Conservation (phyloP, 495 filamentous ascomycete genomes). For the Sphaerosporella brunnea region DNA sequence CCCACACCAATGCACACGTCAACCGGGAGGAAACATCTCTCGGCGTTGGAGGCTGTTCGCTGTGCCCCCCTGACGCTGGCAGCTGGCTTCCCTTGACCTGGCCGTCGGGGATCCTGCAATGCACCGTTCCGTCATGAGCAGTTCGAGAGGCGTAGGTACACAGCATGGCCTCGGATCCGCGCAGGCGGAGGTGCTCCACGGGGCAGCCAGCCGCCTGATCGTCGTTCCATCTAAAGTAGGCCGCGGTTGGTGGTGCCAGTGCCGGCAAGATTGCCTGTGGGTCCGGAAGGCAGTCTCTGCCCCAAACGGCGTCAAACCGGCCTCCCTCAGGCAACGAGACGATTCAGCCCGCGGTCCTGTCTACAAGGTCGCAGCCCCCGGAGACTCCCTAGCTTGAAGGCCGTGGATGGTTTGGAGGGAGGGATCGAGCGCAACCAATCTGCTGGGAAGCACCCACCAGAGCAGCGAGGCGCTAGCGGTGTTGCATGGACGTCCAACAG, state of each 20-base stretch:
- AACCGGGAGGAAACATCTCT: neutral
- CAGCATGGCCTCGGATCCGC: neutral
- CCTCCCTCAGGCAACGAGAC: no score
- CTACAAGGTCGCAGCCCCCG: neutral
- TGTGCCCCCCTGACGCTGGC: no score
- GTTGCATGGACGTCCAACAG: neutral
- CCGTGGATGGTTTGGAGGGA: neutral
- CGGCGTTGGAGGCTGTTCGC: neutral
- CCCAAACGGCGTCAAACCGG: no score
- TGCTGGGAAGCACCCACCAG: neutral
- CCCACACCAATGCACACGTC: neutral
- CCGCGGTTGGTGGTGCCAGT: no score
- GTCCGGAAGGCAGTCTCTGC: no score
- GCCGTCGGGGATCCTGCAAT: neutral
- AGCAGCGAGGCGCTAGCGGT: neutral
- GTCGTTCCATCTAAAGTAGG: conserved; percentile 1
- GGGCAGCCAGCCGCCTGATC: neutral
- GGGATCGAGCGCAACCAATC: conserved; percentile 1
- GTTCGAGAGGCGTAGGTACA: neutral
- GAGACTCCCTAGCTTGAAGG: neutral
- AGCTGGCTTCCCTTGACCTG: neutral
- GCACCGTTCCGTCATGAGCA: neutral
- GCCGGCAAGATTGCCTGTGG: no score
- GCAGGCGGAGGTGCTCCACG: neutral
- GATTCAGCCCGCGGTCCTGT: neutral